Conservation (phyloP, 2,329 filamentous ascomycete genomes). For the Sporothrix globosa region DNA sequence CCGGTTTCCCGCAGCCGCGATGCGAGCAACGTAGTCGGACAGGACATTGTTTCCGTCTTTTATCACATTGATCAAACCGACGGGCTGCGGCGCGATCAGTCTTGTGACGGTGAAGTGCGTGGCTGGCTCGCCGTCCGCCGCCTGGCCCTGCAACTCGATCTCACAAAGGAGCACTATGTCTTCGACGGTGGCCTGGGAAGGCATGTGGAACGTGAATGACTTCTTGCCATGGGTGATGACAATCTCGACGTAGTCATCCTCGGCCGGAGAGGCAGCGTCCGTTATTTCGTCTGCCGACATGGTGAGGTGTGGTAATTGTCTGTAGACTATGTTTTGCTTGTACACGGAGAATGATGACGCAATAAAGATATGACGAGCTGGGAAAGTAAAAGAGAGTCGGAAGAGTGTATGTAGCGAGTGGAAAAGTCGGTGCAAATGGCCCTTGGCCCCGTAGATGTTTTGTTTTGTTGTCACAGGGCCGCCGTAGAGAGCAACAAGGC, state of each 20-base stretch:
- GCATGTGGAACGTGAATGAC: conserved; percentile 35
- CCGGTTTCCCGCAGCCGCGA: neutral
- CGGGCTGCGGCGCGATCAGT: conserved; percentile 39
- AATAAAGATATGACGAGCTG: neutral
- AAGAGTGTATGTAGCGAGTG: neutral
- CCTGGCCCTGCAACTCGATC: conserved; percentile 26
- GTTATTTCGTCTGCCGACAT: neutral
- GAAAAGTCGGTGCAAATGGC: neutral
- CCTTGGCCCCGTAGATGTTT: neutral
- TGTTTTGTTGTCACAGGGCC: neutral
- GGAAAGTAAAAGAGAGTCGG: neutral
- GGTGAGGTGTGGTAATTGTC: neutral
- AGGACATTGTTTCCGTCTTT: conserved; percentile 39
- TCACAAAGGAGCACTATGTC: conserved; percentile 39
- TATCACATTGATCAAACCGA: conserved; percentile 39
- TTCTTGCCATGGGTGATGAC: conserved; percentile 36
- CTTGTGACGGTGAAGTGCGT: conserved; percentile 39
- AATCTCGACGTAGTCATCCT: conserved; percentile 31
- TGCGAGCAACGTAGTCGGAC: conserved; percentile 36
- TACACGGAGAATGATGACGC: conserved; percentile 8
- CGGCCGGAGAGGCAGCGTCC: neutral
- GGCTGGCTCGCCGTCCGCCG: neutral
- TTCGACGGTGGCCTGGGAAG: conserved; percentile 36
- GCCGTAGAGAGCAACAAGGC: neutral
- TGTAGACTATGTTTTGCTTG: neutral